Base-by-base conservation (phyloP, 139 green algal species). In the Penium margaritaceum region DNA sequence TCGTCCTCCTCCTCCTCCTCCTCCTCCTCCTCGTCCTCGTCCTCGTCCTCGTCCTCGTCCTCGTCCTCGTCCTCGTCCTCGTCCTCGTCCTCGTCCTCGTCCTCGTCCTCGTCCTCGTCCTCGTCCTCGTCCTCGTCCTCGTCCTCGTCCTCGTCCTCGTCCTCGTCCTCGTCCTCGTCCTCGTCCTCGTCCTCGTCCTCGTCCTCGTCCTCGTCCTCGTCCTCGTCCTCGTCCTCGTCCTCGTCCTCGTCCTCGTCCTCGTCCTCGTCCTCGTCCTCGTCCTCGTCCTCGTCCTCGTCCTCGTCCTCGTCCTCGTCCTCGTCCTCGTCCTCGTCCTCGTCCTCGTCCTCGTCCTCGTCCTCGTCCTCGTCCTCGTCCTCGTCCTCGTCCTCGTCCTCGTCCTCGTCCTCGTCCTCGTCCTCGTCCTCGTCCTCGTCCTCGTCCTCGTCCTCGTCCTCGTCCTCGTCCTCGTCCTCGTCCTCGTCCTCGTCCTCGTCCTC, bases 241-340 rank as follows among this genome's bases (percentile, higher is more conserved):
- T 67, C 53, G 37, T 75, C 63, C 51, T 47, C 34, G n/a, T 67
- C 17, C 68, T 67, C 24, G 5, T 15, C 51, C 21, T 14, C 51
- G 32, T 66, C 47, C 2, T 34, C 68, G 1, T 67, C 53, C 7
- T 67, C 58, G 5, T 44, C 27, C 34, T 36, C 30, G 32, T 67
- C 68, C 38, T 55, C 38, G 21, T 67, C 38, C 27, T 67, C 68
- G 37, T 75, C 68, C 47, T 53, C 43, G 43, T 53, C 43, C 43
- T 53, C 43, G 43, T 53, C 43, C 43, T 53, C 43, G 43, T 53
- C 43, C 43, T 53, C 43, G 43, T 53, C 43, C 43, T 53, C 43
- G 43, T 53, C 43, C 43, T 53, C 43, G 43, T 53, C 43, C 43
- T 53, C 43, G 43, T 53, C 43, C 43, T 53, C 43, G 43, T 53